Evolutionary conservation across 148 eudicot species (phyloP).

Genomic region (Rhododendron ferrugineum): DNA sequence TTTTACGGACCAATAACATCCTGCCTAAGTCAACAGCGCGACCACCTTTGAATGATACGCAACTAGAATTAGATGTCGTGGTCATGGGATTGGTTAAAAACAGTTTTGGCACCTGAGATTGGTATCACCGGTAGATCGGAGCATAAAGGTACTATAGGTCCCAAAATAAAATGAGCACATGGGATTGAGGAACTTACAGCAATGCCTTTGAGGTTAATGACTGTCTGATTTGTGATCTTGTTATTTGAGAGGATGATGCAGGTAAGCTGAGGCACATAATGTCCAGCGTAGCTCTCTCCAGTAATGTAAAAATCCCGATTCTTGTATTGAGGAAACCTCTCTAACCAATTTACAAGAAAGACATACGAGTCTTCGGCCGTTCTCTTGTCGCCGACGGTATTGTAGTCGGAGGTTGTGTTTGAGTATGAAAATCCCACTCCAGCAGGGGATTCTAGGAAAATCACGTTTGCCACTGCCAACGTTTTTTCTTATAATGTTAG

Average conservation of each 20-base stretch:
- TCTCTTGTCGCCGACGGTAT: neutral
- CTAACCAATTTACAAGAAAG: slow-evolving; percentile 15
- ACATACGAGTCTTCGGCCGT: slow-evolving; percentile 10
- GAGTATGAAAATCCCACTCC: slow-evolving; percentile 21
- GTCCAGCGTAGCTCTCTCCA: slow-evolving; percentile 17
- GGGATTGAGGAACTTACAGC: neutral
- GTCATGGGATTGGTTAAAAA: too few relatives aligned
- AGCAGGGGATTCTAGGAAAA: slow-evolving; percentile 11
- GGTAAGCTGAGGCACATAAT: slow-evolving; percentile 11
- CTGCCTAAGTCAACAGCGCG: too few relatives aligned
- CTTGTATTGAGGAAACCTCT: slow-evolving; percentile 16
- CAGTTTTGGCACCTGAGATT: too few relatives aligned
- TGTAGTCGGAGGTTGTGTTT: slow-evolving; percentile 12
- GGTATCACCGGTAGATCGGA: too few relatives aligned
- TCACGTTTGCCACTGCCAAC: slow-evolving; percentile 13
- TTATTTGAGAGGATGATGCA: neutral
- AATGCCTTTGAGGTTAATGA: slow-evolving; percentile 8
- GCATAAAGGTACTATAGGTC: too few relatives aligned
- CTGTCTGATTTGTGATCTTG: neutral
- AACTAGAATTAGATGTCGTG: too few relatives aligned
- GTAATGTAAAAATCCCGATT: slow-evolving; percentile 13
- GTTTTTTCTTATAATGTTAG: neutral
- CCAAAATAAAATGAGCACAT: too few relatives aligned
- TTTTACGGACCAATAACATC: too few relatives aligned
- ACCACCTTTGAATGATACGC: too few relatives aligned